phyloP scores from a whole-genome alignment of 345 rosid genomes.

The Melaleuca alternifolia region DNA sequence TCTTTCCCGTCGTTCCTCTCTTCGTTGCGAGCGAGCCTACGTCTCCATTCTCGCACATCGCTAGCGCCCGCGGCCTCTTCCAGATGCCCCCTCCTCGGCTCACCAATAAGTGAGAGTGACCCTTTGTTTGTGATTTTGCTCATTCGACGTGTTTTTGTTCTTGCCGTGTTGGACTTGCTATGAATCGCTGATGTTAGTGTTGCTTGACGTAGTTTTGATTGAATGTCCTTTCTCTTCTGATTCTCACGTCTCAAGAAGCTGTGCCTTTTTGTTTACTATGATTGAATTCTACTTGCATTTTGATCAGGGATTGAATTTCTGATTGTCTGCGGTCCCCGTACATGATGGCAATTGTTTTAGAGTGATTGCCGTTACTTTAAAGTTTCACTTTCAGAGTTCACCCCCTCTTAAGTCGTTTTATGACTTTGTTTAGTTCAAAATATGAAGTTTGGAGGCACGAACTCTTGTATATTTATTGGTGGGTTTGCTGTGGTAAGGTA shows the following conservation, averaged over 20 bases:
- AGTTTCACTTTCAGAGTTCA: not conserved
- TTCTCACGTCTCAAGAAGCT: not conserved
- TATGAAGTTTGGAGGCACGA: not conserved
- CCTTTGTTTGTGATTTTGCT: not conserved
- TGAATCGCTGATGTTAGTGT: not conserved
- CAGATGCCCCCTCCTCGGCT: conserved; percentile 64
- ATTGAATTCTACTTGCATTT: not conserved
- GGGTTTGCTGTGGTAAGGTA: conserved; percentile 35
- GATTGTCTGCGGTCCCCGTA: not conserved
- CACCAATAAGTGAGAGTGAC: conserved; percentile 29
- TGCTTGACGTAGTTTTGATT: not conserved
- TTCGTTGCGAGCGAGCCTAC: conserved; percentile 1
- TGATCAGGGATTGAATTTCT: not conserved
- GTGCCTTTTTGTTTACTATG: not conserved
- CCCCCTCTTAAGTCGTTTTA: not conserved
- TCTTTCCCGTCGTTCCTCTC: conserved; percentile 18
- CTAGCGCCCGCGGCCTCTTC: conserved; percentile 55
- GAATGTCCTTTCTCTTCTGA: not conserved
- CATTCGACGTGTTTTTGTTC: not conserved
- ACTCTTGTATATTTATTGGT: conserved; percentile 1
- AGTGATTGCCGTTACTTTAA: not conserved
- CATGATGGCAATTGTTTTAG: too few relatives aligned
- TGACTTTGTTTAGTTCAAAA: not conserved
- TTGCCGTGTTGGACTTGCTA: not conserved
- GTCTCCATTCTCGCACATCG: not conserved